Evolutionary conservation across 441 rosid species (phyloP), one percentile per base, ranked within the genome.

Genomic region (Eruca vesicaria): DNA sequence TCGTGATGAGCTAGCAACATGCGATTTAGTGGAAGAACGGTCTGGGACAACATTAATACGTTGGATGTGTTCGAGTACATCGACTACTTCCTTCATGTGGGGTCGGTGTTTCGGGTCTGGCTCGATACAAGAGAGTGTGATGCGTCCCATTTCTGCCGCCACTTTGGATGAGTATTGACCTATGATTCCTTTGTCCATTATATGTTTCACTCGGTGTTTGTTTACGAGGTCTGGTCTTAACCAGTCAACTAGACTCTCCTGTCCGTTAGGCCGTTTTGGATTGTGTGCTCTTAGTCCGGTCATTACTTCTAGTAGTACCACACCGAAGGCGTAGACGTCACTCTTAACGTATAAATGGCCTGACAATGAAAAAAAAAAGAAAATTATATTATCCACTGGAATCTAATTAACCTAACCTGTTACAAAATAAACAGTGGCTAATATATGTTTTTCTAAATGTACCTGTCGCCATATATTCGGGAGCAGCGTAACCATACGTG

Each of bases 271-370:
- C 15, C 89, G 83, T 18, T 9, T 84, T 2, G 43, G 21, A 23
- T 87, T 74, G 6, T 85, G 81, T 4, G 87, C 85, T 32, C 78
- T 76, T 64, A 56, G 53, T 31, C 90, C 87, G 0, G 87, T 82
- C 82, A 87, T 61, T 50, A 87, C 48, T 69, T 87, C 90, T 9
- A 85, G 82, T 20, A 87, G 41, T 16, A 87, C 89, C 20, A 85
- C 89, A 1, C 87, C 87, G 8, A 85, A 87, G 10, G 86, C 86
- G 6, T 84, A 87, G 12, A 85, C 89, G 15, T 85, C 91, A 23
- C 89, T 87, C 80, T 87, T 84, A 61, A 85, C 91, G 1, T 82
- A 85, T 23, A 85, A 72, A 69, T 85, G 91, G 11, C 89, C 89
- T 60, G 64, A 9, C 3, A 9, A 15, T 28, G 35, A 59, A 8